phyloP scores from a whole-genome alignment of 169 alveolate species.

The Plasmodium vivax region DNA sequence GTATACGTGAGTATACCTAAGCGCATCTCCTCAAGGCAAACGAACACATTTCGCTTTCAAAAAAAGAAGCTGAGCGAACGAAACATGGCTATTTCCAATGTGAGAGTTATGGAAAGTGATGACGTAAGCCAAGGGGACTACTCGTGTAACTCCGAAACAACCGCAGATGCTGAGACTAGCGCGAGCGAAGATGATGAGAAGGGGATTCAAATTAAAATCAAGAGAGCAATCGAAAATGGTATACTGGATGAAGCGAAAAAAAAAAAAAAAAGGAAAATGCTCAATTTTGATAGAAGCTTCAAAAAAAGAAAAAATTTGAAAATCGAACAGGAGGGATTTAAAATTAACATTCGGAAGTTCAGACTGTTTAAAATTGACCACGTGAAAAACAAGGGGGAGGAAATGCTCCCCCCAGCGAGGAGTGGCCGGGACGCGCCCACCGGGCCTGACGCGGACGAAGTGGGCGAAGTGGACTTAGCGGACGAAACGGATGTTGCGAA shows the following conservation, averaged over 20 bases:
- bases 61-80: background rate
- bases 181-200: conserved; percentile 14
- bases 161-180: conserved; percentile 16
- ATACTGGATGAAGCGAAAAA: conserved; percentile 50
- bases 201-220: conserved; percentile 45
- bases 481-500: background rate
- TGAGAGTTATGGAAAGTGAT: background rate
- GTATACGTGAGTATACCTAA: background rate
- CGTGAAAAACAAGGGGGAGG: background rate
- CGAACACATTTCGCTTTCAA: background rate
- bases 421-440: background rate
- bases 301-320: conserved; percentile 36
- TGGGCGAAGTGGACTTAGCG: too few relatives aligned
- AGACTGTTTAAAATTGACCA: conserved; percentile 5
- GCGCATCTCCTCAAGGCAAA: background rate
- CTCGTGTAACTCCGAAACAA: conserved; percentile 29
- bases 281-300: conserved; percentile 20
- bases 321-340: conserved; percentile 9
- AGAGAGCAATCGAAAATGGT: conserved; percentile 47
- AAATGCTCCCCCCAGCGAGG: background rate
- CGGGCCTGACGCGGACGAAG: background rate
- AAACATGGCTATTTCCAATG: background rate
- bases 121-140: conserved; percentile 3
- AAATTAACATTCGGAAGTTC: conserved; percentile 12
- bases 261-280: conserved; percentile 36